Base-by-base conservation (phyloP, 495 filamentous ascomycete genomes). In the Penicillium odoratum region DNA sequence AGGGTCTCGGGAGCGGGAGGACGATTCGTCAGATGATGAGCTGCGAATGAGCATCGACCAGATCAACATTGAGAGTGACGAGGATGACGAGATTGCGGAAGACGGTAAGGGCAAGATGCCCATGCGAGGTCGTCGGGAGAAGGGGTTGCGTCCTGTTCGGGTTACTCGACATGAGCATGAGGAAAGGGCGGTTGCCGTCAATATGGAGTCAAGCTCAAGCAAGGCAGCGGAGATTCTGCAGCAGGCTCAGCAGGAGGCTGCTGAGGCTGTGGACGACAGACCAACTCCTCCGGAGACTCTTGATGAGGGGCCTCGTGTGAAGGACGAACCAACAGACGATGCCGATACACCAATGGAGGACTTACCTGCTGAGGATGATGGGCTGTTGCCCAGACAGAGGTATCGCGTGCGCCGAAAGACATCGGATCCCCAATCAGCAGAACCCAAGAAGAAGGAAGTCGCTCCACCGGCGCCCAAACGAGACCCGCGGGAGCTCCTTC, bases 111-210 rank as follows among this genome's bases (percentile, higher is more conserved):
- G 69, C 18, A 80, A 79, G 69, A 69, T 72, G 29, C 81, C 78
- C 30, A 63, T 61, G 45, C 63, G 60, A 47, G 60, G 64, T 60
- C 58, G 15, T 15, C 46, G 43, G n/a, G 61, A 62, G 40, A 66
- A 55, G 36, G 74, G 70, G 4, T 65, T 83, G 49, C 67, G 71
- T 45, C 81, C 81, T 4, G 69, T 82, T 44, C 74, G 81, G 10
- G 69, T 82, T 30, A 72, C 78, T 51, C 73, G 79, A 57, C 71
- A 78, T 61, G 77, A 79, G 52, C 81, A 84, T 66, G 74, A 77
- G 49, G 81, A 83, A 44, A 72, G 80, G 16, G 63, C 69, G 10
- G 62, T 78, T 33, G 76, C 73, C 56, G 76, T 83, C 43, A 78
- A 81, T 53, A 81, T 79, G 64, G 81, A 83, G 51, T 78, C 79